Evolutionary conservation across 768 basidiomycete genomes (phyloP).

Genomic region (Tulasnella sp.): DNA sequence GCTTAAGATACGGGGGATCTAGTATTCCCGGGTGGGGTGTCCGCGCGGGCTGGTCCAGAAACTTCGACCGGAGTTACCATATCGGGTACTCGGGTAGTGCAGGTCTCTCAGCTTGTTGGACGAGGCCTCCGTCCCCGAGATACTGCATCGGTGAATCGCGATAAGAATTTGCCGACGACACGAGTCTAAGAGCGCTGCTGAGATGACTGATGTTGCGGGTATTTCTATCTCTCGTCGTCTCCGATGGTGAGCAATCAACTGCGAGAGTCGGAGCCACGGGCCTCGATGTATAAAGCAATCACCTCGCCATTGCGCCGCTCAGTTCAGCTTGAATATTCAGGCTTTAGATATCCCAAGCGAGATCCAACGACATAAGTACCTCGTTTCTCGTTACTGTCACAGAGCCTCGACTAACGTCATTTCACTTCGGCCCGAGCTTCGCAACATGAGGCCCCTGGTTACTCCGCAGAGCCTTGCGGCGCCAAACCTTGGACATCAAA

Average conservation of each 20-base stretch:
- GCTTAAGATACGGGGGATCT: not conserved
- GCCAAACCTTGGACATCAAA: not conserved
- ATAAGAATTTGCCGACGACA: slow-evolving; percentile 3
- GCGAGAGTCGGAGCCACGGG: not conserved
- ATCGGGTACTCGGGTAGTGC: not conserved
- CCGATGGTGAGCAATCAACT: not conserved
- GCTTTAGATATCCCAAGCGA: not conserved
- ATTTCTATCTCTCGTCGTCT: not conserved
- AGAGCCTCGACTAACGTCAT: slow-evolving; percentile 7
- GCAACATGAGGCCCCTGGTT: slow-evolving; percentile 4
- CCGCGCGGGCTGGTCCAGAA: not conserved
- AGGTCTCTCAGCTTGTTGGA: not conserved
- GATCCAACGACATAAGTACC: not conserved
- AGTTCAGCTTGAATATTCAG: not conserved
- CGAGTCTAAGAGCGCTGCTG: not conserved
- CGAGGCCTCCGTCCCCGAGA: not conserved
- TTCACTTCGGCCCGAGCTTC: slow-evolving; percentile 10
- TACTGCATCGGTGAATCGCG: not conserved
- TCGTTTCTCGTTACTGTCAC: not conserved
- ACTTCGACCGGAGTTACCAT: not conserved
- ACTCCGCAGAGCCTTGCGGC: not conserved
- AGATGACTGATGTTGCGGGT: not conserved
- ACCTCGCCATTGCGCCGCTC: not conserved
- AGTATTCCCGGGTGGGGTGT: not conserved
- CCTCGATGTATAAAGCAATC: not conserved